A percentile compares a stretch with the other conserved stretches of the same genome.
phyloP scores from a whole-genome alignment of 805 yeast species.

The Candida dajiaensis region DNA sequence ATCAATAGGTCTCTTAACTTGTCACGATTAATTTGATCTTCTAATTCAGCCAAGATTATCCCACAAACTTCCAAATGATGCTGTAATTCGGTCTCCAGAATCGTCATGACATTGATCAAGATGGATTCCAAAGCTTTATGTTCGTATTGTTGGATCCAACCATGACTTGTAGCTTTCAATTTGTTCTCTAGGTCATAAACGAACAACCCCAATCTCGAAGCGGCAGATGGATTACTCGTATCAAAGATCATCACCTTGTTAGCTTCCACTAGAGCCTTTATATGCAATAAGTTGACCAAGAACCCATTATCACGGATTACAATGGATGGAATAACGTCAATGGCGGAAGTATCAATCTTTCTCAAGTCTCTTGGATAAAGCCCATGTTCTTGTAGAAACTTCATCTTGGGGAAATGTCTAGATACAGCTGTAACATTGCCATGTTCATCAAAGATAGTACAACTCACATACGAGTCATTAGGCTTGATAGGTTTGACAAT shows the following conservation, averaged over 20 bases:
- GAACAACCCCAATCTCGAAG: conserved; percentile 64
- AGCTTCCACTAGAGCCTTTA: conserved; percentile 80
- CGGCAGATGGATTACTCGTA: conserved; percentile 45
- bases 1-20: conserved; percentile 67
- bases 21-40: conserved; percentile 72
- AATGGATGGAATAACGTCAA: conserved; percentile 86
- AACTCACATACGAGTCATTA: conserved; percentile 49
- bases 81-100: conserved; percentile 69
- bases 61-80: conserved; percentile 55
- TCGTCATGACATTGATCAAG: conserved; percentile 72
- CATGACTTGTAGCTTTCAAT: conserved; percentile 38
- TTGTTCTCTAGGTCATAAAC: conserved; percentile 82
- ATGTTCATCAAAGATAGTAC: conserved; percentile 71
- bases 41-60: conserved; percentile 59
- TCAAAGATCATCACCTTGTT: conserved; percentile 84
- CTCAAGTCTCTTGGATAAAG: conserved; percentile 83
- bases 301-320: conserved; percentile 75
- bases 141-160: conserved; percentile 55
- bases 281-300: conserved; percentile 76
- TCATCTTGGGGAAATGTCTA: conserved; percentile 71
- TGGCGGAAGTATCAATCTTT: conserved; percentile 65
- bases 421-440: conserved; percentile 80
- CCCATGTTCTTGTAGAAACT: conserved; percentile 66
- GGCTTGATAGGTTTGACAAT: conserved; percentile 32
- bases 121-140: conserved; percentile 81